Evolutionary conservation across 192 early-diverging fungal genomes (phyloP).

Genomic region (Cladochytrium replicatum): DNA sequence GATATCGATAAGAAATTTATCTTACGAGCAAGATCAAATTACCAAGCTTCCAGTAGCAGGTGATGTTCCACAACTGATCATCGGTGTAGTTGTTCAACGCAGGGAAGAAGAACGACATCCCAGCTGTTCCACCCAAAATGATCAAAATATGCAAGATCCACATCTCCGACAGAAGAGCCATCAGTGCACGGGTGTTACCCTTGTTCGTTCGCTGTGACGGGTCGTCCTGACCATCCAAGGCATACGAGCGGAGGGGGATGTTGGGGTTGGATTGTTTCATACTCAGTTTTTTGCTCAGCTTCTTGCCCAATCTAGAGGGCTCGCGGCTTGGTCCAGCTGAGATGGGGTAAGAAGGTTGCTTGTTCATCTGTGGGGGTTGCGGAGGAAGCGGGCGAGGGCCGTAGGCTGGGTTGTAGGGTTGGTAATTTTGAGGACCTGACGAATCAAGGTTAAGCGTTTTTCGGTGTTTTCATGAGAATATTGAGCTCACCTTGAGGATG

Average conservation of each 20-base stretch:
- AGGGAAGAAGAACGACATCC: constrained; percentile 34
- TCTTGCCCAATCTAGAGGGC: no score
- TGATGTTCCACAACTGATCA: constrained; percentile 37
- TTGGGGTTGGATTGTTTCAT: constrained; percentile 3
- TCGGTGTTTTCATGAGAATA: no score
- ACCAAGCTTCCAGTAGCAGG: constrained; percentile 52
- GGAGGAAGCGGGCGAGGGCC: no score
- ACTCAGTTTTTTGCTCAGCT: no score
- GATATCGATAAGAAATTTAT: neutral
- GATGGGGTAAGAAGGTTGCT: no score
- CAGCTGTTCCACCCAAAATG: constrained; percentile 30
- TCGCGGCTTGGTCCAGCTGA: no score
- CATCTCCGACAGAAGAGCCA: constrained; percentile 40
- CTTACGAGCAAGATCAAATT: constrained; percentile 1
- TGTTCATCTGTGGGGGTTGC: no score
- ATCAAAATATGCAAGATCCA: constrained; percentile 43
- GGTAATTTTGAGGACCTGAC: no score
- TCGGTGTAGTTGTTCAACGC: constrained; percentile 30
- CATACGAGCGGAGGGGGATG: constrained; percentile 29
- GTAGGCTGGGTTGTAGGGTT: no score
- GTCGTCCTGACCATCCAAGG: no score
- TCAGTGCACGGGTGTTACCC: constrained; percentile 42
- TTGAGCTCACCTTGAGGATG: no score
- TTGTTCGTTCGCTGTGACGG: constrained; percentile 43
- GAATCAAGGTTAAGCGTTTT: no score